Evolutionary conservation across 768 basidiomycete species (phyloP).

Genomic region (Termitomyces sp.): DNA sequence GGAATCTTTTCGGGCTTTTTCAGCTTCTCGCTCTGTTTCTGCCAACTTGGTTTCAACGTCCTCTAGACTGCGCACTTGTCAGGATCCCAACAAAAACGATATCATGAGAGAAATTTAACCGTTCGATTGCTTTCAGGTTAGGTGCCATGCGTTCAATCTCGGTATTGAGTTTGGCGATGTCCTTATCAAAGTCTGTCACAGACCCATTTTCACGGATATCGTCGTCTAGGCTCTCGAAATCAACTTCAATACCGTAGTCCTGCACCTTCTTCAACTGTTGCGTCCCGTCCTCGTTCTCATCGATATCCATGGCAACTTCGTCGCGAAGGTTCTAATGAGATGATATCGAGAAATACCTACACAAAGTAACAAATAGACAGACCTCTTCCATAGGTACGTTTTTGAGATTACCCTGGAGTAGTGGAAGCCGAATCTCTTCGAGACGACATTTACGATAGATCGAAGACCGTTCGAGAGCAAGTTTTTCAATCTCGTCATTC

Average conservation of each 20-base stretch:
- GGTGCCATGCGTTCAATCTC: slow-evolving; percentile 95
- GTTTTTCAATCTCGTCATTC: slow-evolving; percentile 84
- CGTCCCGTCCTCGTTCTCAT: slow-evolving; percentile 80
- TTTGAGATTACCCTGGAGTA: slow-evolving; percentile 69
- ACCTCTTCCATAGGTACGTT: slow-evolving; percentile 97
- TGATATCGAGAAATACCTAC: slow-evolving; percentile 3
- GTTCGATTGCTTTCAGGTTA: slow-evolving; percentile 94
- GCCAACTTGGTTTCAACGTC: slow-evolving; percentile 80
- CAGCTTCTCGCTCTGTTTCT: slow-evolving; percentile 89
- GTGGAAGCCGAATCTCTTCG: slow-evolving; percentile 84
- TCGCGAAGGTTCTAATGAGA: slow-evolving; percentile 66
- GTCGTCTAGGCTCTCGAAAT: slow-evolving; percentile 71
- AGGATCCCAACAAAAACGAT: background rate
- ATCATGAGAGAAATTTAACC: slow-evolving; percentile 36
- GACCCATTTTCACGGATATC: slow-evolving; percentile 71
- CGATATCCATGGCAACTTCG: slow-evolving; percentile 88
- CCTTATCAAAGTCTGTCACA: slow-evolving; percentile 66
- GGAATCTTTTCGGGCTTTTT: slow-evolving; percentile 85
- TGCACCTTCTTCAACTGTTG: slow-evolving; percentile 67
- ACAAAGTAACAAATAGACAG: slow-evolving; percentile 7
- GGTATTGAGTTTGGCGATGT: slow-evolving; percentile 58
- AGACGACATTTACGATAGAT: slow-evolving; percentile 90
- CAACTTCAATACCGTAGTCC: slow-evolving; percentile 87
- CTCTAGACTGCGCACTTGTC: slow-evolving; percentile 52
- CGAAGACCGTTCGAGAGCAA: slow-evolving; percentile 77